Percentiles rank a stretch among this genome's conserved stretches.
These are phyloP conservation scores for Tetrahymena thermophila DNA, from an alignment of 73 alveolate species.

Conservation along the genomic window DNA sequence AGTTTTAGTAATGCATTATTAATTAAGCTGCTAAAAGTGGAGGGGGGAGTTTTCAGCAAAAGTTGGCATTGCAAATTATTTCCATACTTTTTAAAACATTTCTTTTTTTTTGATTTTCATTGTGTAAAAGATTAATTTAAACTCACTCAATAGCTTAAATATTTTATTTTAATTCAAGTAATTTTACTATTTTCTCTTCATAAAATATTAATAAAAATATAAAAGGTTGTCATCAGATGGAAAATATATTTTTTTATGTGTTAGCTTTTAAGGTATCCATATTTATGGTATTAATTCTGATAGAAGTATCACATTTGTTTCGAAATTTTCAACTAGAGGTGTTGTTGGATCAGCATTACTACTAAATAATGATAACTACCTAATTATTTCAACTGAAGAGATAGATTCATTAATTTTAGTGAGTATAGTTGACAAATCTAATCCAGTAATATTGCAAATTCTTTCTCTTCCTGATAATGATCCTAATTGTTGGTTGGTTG, in stretches of 20 bases:
- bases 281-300: not conserved
- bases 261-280: not conserved
- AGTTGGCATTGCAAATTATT: too few relatives aligned
- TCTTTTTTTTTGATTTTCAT: too few relatives aligned
- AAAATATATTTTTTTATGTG: not conserved
- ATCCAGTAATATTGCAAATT: not conserved
- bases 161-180: too few relatives aligned
- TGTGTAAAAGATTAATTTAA: too few relatives aligned
- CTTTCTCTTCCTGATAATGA: not conserved
- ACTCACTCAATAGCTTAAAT: too few relatives aligned
- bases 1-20: too few relatives aligned
- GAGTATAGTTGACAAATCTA: not conserved
- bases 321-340: not conserved
- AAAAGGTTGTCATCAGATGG: not conserved
- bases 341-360: not conserved
- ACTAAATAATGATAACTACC: not conserved
- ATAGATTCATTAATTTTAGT: too few relatives aligned
- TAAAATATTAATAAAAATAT: too few relatives aligned
- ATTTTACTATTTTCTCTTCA: too few relatives aligned
- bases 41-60: too few relatives aligned
- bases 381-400: not conserved
- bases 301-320: not conserved
- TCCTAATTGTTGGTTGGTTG: not conserved
- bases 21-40: too few relatives aligned
- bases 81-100: too few relatives aligned